A percentile compares a stretch with the other conserved stretches of the same genome.
phyloP scores from a whole-genome alignment of 2,329 filamentous ascomycete genomes.

The Phoma herbarum region DNA sequence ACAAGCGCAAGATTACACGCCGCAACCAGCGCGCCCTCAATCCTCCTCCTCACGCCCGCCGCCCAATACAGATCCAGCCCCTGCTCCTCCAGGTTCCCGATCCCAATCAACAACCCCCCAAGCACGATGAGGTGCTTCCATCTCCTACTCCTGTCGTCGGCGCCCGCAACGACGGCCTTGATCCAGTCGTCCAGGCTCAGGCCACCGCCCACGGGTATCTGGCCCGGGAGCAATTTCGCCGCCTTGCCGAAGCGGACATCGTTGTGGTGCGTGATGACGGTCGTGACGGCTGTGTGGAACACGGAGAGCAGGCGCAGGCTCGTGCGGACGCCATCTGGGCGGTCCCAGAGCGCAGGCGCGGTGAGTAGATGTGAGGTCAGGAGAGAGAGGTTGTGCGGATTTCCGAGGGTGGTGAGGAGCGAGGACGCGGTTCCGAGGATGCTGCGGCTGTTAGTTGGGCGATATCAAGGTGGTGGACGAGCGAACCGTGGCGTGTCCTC shows the following conservation, averaged over 20 bases:
- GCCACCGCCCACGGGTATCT: conserved; percentile 53
- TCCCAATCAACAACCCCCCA: conserved; percentile 79
- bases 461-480: conserved; percentile 25
- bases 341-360: conserved; percentile 74
- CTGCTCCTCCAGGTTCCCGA: conserved; percentile 58
- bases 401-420: conserved; percentile 74
- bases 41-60: conserved; percentile 67
- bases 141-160: conserved; percentile 68
- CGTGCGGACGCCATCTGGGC: conserved; percentile 68
- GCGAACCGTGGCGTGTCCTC: conserved; percentile 67
- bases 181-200: conserved; percentile 66
- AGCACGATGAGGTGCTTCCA: conserved; percentile 89
- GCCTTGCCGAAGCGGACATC: conserved; percentile 44
- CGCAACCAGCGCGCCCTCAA: conserved; percentile 77
- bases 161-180: conserved; percentile 65
- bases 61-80: conserved; percentile 69
- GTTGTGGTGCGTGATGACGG: conserved; percentile 60
- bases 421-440: conserved; percentile 72
- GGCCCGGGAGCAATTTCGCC: conserved; percentile 39
- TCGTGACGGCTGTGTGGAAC: conserved; percentile 72
- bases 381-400: conserved; percentile 77
- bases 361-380: conserved; percentile 76
- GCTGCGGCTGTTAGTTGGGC: conserved; percentile 37
- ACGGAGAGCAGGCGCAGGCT: conserved; percentile 74
- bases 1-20: conserved; percentile 78